phyloP scores from a whole-genome alignment of 306 rosid genomes.

The Luffa acutangula region DNA sequence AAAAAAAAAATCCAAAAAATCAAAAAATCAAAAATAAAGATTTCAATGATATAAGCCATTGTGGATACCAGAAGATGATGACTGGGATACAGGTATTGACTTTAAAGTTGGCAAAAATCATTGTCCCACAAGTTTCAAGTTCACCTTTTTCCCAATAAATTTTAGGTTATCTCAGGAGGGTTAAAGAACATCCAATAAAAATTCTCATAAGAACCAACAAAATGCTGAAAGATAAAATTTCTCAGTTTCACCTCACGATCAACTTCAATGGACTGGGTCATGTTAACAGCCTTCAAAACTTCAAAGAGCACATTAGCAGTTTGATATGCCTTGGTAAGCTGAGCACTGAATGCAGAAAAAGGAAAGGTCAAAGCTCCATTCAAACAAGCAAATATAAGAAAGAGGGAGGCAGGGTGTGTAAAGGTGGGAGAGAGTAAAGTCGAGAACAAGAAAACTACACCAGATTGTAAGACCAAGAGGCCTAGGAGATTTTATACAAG shows the following conservation, averaged over 20 bases:
- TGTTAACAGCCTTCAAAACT: slow-evolving; percentile 92
- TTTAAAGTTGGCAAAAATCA: neutral
- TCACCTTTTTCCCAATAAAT: neutral
- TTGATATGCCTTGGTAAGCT: slow-evolving; percentile 95
- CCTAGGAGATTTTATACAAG: neutral
- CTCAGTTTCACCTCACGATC: slow-evolving; percentile 67
- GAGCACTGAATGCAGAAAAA: slow-evolving; percentile 45
- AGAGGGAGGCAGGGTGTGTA: slow-evolving; percentile 1
- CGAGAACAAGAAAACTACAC: neutral
- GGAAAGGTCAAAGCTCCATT: slow-evolving; percentile 7
- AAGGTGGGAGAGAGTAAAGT: neutral
- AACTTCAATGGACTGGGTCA: slow-evolving; percentile 93
- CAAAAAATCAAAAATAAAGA: neutral
- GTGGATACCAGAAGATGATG: neutral
- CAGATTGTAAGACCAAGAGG: neutral
- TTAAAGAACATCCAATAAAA: neutral
- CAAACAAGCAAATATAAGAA: slow-evolving; percentile 9
- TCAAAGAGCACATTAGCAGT: slow-evolving; percentile 98
- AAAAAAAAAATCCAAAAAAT: neutral
- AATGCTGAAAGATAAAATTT: neutral
- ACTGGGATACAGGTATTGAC: neutral
- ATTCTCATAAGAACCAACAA: neutral
- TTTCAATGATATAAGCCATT: slow-evolving; percentile 8
- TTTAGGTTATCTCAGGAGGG: neutral
- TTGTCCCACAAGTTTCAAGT: neutral